Evolutionary conservation across 2,329 filamentous ascomycete species (phyloP), one percentile per base, ranked within the genome.

Genomic region (Apiospora rasikravindrae): DNA sequence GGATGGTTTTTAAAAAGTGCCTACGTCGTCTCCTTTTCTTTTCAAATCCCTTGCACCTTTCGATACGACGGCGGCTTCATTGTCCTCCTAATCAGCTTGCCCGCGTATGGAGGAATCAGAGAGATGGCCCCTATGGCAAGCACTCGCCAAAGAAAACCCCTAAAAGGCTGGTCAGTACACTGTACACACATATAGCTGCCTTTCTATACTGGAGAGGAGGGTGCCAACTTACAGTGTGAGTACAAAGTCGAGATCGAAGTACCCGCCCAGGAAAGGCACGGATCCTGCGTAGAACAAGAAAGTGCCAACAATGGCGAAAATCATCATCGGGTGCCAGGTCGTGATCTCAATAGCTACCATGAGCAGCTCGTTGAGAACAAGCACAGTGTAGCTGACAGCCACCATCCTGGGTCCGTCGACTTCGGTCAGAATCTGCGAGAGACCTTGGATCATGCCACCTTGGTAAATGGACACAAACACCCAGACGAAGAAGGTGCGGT

Each of bases 341-440:
- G 94, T 98, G 77, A 99, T 94, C 80, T 98, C 94, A 73, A 97
- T 94, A 4, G 95, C 96, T 2, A 98, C 96, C 97, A 99, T 99
- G 77, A 97, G 89, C 73, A 99, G 88, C 81, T 99, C 96, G 81
- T 98, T 99, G 74, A 98, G 85, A 6, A 99, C 91, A 2, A 99
- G 89, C 0, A 95, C 94, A 0, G 96, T 97, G 80, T 98, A 99
- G 72, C 92, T 95, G 66, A 99, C 94, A 33, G 93, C 91, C 71
- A 98, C 94, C 92, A 99, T 97, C 73, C 85, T 87, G 16, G 88
- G 86, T 0, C 91, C 88, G 75, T 94, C 91, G 2, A 94, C 91
- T 74, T 94, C 92, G 3, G 96, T 93, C 29, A 99, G 88, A 22
- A 99, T 86, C 81, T 99, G 95, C 0, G 93, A 92, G 16, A 98